These are phyloP conservation scores for Dactylonectria macrodidyma DNA, from an alignment of 2,329 filamentous ascomycete genomes.

Conservation along the genomic window DNA sequence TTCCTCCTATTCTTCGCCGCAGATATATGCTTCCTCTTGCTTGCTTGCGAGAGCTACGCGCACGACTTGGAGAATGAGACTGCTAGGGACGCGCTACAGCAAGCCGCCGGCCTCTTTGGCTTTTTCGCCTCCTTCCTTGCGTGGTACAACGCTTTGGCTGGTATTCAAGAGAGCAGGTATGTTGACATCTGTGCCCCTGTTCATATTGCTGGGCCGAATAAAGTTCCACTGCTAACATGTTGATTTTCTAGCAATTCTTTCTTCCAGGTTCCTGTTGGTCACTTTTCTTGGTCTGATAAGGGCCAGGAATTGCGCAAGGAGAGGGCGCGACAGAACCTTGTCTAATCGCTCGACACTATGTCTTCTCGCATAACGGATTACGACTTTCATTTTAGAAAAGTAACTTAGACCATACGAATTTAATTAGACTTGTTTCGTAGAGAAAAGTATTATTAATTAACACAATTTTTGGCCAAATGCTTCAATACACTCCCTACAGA, in stretches of 20 bases:
- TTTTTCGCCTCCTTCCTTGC: constrained; percentile 84
- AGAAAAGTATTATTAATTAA: no score
- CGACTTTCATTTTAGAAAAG: neutral
- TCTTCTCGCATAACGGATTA: constrained; percentile 31
- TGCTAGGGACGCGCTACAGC: constrained; percentile 68
- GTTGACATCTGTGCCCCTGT: constrained; percentile 44
- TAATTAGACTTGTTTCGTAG: no score
- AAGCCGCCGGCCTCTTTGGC: constrained; percentile 85
- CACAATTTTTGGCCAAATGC: no score
- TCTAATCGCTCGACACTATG: constrained; percentile 35
- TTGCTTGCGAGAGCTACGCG: constrained; percentile 75
- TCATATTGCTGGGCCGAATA: constrained; percentile 1
- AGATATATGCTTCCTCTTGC: constrained; percentile 81
- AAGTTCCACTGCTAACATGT: constrained; percentile 51
- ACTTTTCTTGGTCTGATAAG: constrained; percentile 95
- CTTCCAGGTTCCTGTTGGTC: constrained; percentile 91
- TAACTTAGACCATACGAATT: no score
- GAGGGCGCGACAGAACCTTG: constrained; percentile 52
- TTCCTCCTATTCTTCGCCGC: constrained; percentile 84
- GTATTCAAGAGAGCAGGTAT: constrained; percentile 81
- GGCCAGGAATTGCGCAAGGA: constrained; percentile 70
- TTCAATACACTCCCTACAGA: no score
- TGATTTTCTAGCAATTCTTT: constrained; percentile 78
- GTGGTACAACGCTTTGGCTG: constrained; percentile 90
- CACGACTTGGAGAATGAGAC: constrained; percentile 64